phyloP scores from a whole-genome alignment of 306 rosid species.

The Senna siamea region DNA sequence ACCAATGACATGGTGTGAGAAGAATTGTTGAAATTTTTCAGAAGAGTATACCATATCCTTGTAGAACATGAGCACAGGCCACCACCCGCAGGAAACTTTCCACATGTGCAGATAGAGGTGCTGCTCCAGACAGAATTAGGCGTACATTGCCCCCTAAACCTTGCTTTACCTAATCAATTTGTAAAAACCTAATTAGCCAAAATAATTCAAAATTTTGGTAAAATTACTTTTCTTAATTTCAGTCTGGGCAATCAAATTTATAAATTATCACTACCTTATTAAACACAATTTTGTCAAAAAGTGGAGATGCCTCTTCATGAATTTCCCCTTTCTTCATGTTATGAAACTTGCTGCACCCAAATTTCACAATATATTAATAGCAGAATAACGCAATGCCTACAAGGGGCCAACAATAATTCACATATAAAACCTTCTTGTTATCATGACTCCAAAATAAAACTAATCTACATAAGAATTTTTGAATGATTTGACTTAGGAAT shows the following conservation, averaged over 20 bases:
- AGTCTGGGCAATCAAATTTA: background rate
- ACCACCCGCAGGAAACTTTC: constrained; percentile 85
- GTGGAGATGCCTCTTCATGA: constrained; percentile 67
- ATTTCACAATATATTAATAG: constrained; percentile 3
- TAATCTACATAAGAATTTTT: background rate
- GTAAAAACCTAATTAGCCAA: constrained; percentile 31
- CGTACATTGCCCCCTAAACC: constrained; percentile 85
- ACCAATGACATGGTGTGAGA: no score
- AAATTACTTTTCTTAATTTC: constrained; percentile 20
- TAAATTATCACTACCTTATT: constrained; percentile 59
- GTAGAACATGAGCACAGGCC: constrained; percentile 79
- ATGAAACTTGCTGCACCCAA: constrained; percentile 63
- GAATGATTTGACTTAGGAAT: background rate
- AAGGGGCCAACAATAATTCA: background rate
- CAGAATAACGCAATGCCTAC: constrained; percentile 16
- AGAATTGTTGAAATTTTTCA: background rate
- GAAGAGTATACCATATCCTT: constrained; percentile 81
- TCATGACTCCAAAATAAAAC: background rate
- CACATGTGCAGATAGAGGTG: constrained; percentile 80
- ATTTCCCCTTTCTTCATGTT: constrained; percentile 63
- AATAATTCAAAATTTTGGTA: background rate
- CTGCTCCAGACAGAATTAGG: constrained; percentile 87
- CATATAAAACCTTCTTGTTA: background rate
- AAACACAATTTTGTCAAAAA: constrained; percentile 77
- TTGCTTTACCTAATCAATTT: constrained; percentile 67